phyloP scores from a whole-genome alignment of 2,329 filamentous ascomycete species.

The Neurospora sp. region DNA sequence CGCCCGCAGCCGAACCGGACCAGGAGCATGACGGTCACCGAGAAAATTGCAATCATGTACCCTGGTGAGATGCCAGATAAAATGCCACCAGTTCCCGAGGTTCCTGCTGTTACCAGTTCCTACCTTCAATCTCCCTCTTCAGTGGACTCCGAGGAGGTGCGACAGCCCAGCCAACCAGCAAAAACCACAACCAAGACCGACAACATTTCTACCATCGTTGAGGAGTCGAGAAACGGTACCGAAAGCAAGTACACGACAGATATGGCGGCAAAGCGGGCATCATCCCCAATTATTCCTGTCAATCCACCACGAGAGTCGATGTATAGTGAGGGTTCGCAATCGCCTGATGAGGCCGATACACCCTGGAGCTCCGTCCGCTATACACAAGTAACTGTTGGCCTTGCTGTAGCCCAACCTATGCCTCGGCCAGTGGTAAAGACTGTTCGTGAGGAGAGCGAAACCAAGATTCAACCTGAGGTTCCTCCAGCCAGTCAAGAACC shows the following conservation, averaged over 20 bases:
- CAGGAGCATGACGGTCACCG: slow-evolving; percentile 48
- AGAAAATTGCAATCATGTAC: slow-evolving; percentile 45
- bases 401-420: slow-evolving; percentile 22
- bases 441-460: slow-evolving; percentile 21
- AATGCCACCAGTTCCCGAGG: slow-evolving; percentile 29
- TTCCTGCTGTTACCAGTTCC: slow-evolving; percentile 28
- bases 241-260: slow-evolving; percentile 19
- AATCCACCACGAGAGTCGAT: background rate
- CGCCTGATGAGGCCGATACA: slow-evolving; percentile 30
- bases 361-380: slow-evolving; percentile 43
- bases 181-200: slow-evolving; percentile 28
- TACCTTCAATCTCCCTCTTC: slow-evolving; percentile 20
- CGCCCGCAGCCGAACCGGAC: slow-evolving; percentile 41
- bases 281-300: slow-evolving; percentile 39
- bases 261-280: slow-evolving; percentile 31
- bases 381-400: slow-evolving; percentile 33
- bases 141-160: slow-evolving; percentile 16
- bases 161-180: slow-evolving; percentile 26
- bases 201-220: slow-evolving; percentile 30
- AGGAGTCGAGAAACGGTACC: slow-evolving; percentile 16
- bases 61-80: slow-evolving; percentile 14
- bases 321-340: background rate
- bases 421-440: slow-evolving; percentile 30
- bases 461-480: slow-evolving; percentile 19
- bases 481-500: slow-evolving; percentile 2